Base-by-base conservation (phyloP, 257 asterid genomes). In the Verbena officinalis region DNA sequence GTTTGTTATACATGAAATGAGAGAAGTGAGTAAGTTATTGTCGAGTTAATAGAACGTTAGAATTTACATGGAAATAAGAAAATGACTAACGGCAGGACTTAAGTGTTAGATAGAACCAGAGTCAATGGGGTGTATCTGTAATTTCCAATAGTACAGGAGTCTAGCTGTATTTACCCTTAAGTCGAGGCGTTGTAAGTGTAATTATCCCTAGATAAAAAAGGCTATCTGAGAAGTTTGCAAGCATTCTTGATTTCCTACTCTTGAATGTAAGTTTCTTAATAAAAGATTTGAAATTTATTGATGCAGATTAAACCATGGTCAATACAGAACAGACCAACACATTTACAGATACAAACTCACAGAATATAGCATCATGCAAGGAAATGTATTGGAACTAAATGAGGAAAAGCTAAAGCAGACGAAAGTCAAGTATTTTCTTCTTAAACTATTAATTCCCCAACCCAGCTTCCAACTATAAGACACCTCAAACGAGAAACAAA, bases 351-450 rank as follows among this genome's bases (percentile, higher is more conserved):
- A 59, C n/a, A 59, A 59, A 45, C 27, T 42, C 9, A 31, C 17
- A 50, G 23, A 58, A 16, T 19, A 27, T 44, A 62, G 14, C 30
- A 62, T 27, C 34, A 44, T 22, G 51, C 46, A 57, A 60, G 52
- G 58, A 62, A n/a, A 23, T 5, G 6, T 27, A 63, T 23, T 30
- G 7, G 49, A 59, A 48, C 59, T 15, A 34, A 36, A 62, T 22
- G n/a, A 49, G 8, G 55, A 21, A 39, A 22, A 62, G 22, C 55
- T 59, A 39, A 38, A 16, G 49, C 44, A 31, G 13, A 20, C n/a
- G n/a, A n/a, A n/a, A n/a, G n/a, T n/a, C n/a, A n/a, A n/a, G n/a
- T n/a, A n/a, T n/a, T n/a, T n/a, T n/a, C n/a, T n/a, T n/a, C n/a
- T n/a, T n/a, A 15, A 36, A 49, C 30, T 19, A 46, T 49, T 22